Base-by-base conservation (phyloP, 306 rosid species). In the Cucurbita moschata region DNA sequence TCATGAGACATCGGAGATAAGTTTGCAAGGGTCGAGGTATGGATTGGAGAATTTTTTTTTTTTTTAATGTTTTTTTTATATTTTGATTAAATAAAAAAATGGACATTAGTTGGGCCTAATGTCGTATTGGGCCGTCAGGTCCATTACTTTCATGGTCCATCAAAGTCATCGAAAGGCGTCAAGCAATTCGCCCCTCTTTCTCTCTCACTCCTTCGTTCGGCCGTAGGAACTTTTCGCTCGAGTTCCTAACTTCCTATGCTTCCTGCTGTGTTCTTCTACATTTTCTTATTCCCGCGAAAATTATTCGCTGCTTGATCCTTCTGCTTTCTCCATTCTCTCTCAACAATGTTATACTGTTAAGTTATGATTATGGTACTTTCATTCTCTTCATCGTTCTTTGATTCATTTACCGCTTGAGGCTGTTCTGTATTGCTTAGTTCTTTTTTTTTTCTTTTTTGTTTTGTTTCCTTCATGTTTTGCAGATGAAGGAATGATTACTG, bases 261-360 rank as follows among this genome's bases (percentile, higher is more conserved):
- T 38, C 46, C 10, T 6, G 16, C 16, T 65, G 37, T 7, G 53
- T 44, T 66, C 54, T 66, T 10, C 18, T 66, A 7, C 72, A 1
- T 42, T 18, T 66, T 66, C 72, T 44, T 15, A 66, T 66, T 66
- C 72, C 72, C 55, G 72, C 72, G 53, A 66, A 44, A 66, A 10
- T 43, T n/a, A 5, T 5, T 64, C 16, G 6, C 5, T 10, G 62
- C 52, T 9, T 10, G 21, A 44, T 44, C 37, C 43, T 38, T 19
- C 71, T 43, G 5, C 0, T 21, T 21, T 66, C 53, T 65, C n/a
- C 21, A 30, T 62, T 38, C 9, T 10, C 5, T 42, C n/a, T 63
- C 70, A 39, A 21, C 71, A 65, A 44, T 19, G 72, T 44, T 5
- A 62, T 7, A 38, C 26, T 16, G 23, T 62, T 44, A 40, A 5